A percentile compares a stretch with the other conserved stretches of the same genome.
Evolutionary conservation across 163 green algal species (phyloP).

Genomic region (Trebouxiophyceae sp.): DNA sequence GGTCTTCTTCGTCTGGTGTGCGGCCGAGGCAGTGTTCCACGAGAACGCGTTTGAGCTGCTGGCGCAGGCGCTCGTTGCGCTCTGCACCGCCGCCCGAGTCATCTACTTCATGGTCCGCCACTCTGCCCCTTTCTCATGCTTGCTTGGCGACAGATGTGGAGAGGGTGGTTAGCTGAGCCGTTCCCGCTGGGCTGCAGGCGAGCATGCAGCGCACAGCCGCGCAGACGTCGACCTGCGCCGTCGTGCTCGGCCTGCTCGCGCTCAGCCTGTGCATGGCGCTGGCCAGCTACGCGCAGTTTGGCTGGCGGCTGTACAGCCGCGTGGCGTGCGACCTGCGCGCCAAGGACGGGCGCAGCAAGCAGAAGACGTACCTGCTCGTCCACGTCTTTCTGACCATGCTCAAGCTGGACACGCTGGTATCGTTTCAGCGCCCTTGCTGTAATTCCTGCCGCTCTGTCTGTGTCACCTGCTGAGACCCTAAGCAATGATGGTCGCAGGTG

Average conservation of each 20-base stretch:
- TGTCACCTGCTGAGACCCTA: not conserved
- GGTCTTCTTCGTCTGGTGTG: conserved; percentile 31
- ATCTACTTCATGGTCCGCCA: conserved; percentile 36
- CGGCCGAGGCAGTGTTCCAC: conserved; percentile 29
- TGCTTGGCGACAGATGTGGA: not conserved
- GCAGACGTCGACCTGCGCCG: not conserved
- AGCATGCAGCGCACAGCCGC: not conserved
- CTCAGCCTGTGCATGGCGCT: conserved; percentile 17
- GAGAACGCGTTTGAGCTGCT: conserved; percentile 49
- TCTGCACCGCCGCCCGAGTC: conserved; percentile 21
- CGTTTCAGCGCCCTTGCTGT: not conserved
- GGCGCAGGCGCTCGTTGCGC: conserved; percentile 16
- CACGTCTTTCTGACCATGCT: conserved; percentile 18
- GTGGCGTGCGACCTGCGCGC: conserved; percentile 25
- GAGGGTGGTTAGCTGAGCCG: not conserved
- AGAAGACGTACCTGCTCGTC: conserved; percentile 10
- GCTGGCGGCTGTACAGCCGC: conserved; percentile 46
- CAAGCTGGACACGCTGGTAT: conserved; percentile 31
- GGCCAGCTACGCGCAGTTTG: conserved; percentile 35
- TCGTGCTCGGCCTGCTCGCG: conserved; percentile 16
- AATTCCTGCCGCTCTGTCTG: not conserved
- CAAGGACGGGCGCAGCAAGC: conserved; percentile 14
- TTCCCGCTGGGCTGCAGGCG: conserved; percentile 5
- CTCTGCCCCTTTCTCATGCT: not conserved
- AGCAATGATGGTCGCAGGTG: conserved; percentile 21